phyloP scores from a whole-genome alignment of 2,329 filamentous ascomycete genomes.

The Colletotrichum caudatum region DNA sequence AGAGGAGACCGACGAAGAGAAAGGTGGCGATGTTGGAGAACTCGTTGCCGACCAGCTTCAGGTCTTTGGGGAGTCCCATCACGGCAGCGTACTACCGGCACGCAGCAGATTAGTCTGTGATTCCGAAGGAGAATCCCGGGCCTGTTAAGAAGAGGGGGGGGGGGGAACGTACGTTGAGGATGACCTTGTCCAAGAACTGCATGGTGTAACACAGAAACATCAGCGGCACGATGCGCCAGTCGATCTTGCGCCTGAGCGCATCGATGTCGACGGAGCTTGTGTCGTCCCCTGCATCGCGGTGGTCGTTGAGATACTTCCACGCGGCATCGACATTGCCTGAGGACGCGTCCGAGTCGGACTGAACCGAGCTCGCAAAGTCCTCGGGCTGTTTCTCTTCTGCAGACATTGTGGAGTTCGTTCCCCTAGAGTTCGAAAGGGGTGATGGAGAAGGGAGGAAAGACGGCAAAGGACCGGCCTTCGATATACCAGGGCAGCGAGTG shows the following conservation, averaged over 20 bases:
- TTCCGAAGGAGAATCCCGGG: background rate
- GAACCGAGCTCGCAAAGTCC: conserved; percentile 38
- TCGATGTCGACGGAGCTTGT: conserved; percentile 56
- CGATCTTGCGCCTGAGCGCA: conserved; percentile 65
- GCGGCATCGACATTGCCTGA: conserved; percentile 56
- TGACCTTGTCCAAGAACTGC: conserved; percentile 74
- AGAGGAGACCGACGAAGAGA: conserved; percentile 71
- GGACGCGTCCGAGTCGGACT: conserved; percentile 33
- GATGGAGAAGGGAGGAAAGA: background rate
- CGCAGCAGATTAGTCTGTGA: conserved; percentile 16
- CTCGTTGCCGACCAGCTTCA: conserved; percentile 68
- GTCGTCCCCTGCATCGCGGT: conserved; percentile 52
- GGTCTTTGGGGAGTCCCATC: conserved; percentile 70
- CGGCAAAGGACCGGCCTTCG: background rate
- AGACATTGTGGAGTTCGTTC: conserved; percentile 43
- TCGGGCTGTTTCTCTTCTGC: conserved; percentile 44
- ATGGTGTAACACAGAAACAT: conserved; percentile 73
- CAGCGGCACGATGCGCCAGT: conserved; percentile 69
- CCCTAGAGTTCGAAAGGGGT: background rate
- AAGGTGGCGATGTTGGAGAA: conserved; percentile 73
- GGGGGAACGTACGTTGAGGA: conserved; percentile 67
- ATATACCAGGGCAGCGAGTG: too few relatives aligned
- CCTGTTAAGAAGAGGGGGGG: background rate
- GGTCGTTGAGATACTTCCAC: conserved; percentile 59
- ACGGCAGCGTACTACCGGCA: conserved; percentile 70